Evolutionary conservation across 768 basidiomycete species (phyloP).

Genomic region (Daedaleopsis sinensis): DNA sequence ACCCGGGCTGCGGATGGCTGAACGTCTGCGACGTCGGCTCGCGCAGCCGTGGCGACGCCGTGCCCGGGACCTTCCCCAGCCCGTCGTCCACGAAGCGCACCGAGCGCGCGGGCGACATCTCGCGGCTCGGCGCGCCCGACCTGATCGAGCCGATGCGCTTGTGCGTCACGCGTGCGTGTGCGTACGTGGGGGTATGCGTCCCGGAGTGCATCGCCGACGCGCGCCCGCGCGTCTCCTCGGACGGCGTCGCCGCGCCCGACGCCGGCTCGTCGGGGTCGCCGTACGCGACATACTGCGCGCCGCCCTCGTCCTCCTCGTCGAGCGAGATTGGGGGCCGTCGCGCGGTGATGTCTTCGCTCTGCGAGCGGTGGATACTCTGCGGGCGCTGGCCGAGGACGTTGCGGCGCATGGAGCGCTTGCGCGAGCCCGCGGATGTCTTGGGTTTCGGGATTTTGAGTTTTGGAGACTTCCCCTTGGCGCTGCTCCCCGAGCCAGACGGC

Average conservation of each 20-base stretch:
- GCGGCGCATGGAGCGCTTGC: conserved; percentile 19
- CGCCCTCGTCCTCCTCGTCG: conserved; percentile 10
- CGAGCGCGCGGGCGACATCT: conserved; percentile 49
- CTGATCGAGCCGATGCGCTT: conserved; percentile 35
- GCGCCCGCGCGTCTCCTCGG: conserved; percentile 22
- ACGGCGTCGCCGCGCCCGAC: conserved; percentile 18
- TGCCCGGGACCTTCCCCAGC: background rate
- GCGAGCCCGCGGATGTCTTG: conserved; percentile 10
- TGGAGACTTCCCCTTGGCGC: conserved; percentile 19
- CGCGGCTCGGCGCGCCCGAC: conserved; percentile 32
- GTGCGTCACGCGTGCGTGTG: conserved; percentile 20
- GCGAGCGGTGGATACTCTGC: conserved; percentile 11
- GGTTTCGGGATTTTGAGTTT: conserved; percentile 24
- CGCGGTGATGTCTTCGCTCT: conserved; percentile 13
- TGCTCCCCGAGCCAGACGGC: conserved; percentile 10
- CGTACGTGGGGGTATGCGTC: background rate
- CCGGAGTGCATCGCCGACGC: conserved; percentile 9
- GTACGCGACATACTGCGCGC: background rate
- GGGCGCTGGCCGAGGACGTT: conserved; percentile 21
- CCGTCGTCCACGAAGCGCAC: conserved; percentile 49
- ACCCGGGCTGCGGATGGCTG: background rate
- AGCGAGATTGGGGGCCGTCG: conserved; percentile 2
- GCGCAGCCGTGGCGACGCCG: conserved; percentile 22
- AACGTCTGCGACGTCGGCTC: conserved; percentile 21
- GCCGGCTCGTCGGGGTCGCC: conserved; percentile 1